A percentile compares a stretch with the other conserved stretches of the same genome.
phyloP scores from a whole-genome alignment of 345 rosid species.

The Schrenkiella parvula region DNA sequence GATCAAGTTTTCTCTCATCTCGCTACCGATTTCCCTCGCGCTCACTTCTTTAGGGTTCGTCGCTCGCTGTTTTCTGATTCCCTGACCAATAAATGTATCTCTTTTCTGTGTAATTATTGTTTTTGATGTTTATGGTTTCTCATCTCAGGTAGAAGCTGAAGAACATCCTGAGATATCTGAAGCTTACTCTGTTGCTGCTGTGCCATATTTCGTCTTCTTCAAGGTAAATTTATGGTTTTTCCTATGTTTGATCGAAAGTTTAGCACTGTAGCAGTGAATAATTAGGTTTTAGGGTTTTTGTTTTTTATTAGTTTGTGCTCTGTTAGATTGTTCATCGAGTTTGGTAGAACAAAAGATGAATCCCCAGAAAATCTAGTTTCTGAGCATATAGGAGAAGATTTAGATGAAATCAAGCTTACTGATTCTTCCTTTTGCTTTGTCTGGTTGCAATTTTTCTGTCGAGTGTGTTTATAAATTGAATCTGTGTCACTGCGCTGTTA shows the following conservation, averaged over 20 bases:
- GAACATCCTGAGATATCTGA: constrained; percentile 91
- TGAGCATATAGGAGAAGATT: not conserved
- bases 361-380: not conserved
- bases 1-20: constrained; percentile 92
- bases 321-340: not conserved
- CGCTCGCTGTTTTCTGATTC: not conserved
- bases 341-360: not conserved
- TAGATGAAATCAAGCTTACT: not conserved
- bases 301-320: not conserved
- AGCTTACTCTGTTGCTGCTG: constrained; percentile 77
- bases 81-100: not conserved
- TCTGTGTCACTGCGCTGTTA: not conserved
- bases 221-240: constrained; percentile 44
- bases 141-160: constrained; percentile 88
- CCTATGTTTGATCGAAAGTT: not conserved
- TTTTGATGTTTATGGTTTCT: not conserved
- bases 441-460: not conserved
- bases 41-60: constrained; percentile 73
- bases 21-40: constrained; percentile 81
- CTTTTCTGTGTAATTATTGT: not conserved
- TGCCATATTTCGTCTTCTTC: constrained; percentile 82
- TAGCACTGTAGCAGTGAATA: not conserved
- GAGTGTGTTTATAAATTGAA: not conserved
- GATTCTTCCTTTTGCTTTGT: not conserved
- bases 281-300: not conserved